Percentiles rank a stretch among this genome's conserved stretches.
These are phyloP conservation scores for Kwoniella sp. DNA, from an alignment of 768 basidiomycete species.

Conservation along the genomic window DNA sequence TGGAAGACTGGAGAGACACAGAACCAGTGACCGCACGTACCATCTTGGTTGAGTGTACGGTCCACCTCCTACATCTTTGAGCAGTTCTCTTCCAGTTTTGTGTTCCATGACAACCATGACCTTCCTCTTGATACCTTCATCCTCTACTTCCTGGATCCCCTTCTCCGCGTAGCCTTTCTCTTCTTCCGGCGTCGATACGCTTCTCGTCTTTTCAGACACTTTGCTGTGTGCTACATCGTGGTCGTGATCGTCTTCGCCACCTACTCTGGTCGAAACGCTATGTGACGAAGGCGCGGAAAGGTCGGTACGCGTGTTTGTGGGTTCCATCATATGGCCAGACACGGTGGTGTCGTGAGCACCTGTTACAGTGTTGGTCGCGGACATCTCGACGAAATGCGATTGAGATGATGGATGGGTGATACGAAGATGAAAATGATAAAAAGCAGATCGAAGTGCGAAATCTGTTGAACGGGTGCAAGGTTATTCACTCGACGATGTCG, in stretches of 20 bases:
- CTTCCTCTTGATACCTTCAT: conserved; percentile 37
- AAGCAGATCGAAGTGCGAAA: not conserved
- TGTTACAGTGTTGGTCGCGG: not conserved
- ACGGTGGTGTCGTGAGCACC: not conserved
- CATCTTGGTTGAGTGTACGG: conserved; percentile 48
- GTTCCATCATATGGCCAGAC: not conserved
- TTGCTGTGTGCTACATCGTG: not conserved
- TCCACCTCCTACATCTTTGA: conserved; percentile 37
- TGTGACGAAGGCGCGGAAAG: conserved; percentile 10
- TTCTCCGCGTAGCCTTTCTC: conserved; percentile 32
- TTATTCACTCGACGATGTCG: too few relatives aligned
- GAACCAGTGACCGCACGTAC: too few relatives aligned
- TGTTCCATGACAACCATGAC: conserved; percentile 47
- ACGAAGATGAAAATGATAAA: too few relatives aligned
- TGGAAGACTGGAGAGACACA: not conserved
- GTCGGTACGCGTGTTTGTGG: not conserved
- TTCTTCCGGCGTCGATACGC: not conserved
- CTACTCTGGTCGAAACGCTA: conserved; percentile 20
- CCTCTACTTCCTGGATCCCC: conserved; percentile 41
- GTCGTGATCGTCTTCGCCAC: conserved; percentile 14
- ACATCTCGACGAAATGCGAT: not conserved
- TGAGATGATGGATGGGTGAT: too few relatives aligned
- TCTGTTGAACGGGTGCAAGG: too few relatives aligned
- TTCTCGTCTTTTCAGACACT: not conserved
- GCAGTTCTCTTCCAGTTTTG: conserved; percentile 41